Conservation (phyloP, 352 stramenopile genomes). For the Saprolegnia diclina region DNA sequence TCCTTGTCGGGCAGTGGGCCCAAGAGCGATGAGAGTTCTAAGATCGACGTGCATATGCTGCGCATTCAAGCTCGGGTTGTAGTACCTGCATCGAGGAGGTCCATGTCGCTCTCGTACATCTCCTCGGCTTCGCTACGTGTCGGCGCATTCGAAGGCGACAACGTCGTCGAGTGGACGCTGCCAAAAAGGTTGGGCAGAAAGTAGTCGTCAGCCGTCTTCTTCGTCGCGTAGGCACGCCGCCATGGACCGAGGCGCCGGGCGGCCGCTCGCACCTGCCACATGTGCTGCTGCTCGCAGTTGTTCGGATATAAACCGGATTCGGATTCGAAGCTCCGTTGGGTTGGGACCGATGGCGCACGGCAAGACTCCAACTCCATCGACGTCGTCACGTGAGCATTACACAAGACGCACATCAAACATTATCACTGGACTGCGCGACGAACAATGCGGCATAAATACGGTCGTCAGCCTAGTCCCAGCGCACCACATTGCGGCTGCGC, state of each 20-base stretch:
- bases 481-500: conserved; percentile 1
- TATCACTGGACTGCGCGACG: too few relatives aligned
- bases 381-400: too few relatives aligned
- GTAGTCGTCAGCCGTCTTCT: conserved; percentile 20
- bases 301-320: neutral
- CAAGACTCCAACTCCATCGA: too few relatives aligned
- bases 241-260: too few relatives aligned
- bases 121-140: neutral
- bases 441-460: neutral
- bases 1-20: neutral
- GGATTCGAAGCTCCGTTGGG: neutral
- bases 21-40: conserved; percentile 14
- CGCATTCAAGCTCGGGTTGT: neutral
- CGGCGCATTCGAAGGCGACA: neutral
- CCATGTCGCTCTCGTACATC: conserved; percentile 6
- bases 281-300: neutral
- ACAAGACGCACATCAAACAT: too few relatives aligned
- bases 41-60: neutral
- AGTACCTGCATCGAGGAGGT: conserved; percentile 11
- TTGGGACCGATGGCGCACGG: neutral
- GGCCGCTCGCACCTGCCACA: neutral
- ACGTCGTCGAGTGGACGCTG: neutral
- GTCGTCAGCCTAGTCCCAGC: neutral
- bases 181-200: conserved; percentile 20
- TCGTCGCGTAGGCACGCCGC: neutral